Percentiles rank a stretch among this genome's conserved stretches.
Evolutionary conservation across 2,329 filamentous ascomycete genomes (phyloP).

Genomic region (Dothistroma pini): DNA sequence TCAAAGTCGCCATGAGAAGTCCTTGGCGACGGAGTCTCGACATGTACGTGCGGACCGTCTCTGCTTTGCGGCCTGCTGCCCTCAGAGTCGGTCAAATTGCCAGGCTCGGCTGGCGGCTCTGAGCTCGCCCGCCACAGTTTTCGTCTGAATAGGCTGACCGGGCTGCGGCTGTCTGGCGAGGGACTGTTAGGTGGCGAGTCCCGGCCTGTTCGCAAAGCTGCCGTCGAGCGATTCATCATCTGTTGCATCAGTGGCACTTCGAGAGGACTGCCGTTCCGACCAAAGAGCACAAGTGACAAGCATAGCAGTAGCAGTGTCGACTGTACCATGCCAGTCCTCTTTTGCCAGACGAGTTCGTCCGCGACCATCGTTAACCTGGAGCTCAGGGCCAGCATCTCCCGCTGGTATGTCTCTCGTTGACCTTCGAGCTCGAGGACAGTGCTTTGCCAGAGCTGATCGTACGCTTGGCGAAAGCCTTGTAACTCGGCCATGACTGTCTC

Average conservation of each 20-base stretch:
- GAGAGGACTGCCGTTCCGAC: slow-evolving; percentile 31
- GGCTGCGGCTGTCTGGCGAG: slow-evolving; percentile 31
- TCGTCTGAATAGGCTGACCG: slow-evolving; percentile 31
- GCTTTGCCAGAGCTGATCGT: slow-evolving; percentile 95
- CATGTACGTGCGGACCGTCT: slow-evolving; percentile 12
- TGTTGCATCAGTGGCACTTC: slow-evolving; percentile 47
- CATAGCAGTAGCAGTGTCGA: slow-evolving; percentile 82
- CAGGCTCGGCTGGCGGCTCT: slow-evolving; percentile 9
- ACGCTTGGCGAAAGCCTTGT: slow-evolving; percentile 72
- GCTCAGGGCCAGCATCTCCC: slow-evolving; percentile 78
- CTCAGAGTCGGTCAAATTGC: slow-evolving; percentile 15
- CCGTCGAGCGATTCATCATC: slow-evolving; percentile 37
- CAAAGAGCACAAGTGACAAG: slow-evolving; percentile 81
- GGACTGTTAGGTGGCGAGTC: slow-evolving; percentile 38
- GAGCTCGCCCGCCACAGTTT: slow-evolving; percentile 35
- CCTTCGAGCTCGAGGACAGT: slow-evolving; percentile 88
- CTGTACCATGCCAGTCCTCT: slow-evolving; percentile 90
- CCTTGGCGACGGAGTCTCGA: slow-evolving; percentile 12
- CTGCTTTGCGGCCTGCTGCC: slow-evolving; percentile 11
- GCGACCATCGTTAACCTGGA: slow-evolving; percentile 79
- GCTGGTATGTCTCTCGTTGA: slow-evolving; percentile 78
- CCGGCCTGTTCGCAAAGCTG: slow-evolving; percentile 32
- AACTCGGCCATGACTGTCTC: slow-evolving; percentile 79
- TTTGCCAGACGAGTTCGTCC: slow-evolving; percentile 81
- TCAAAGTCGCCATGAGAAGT: slow-evolving; percentile 8